Conservation (phyloP, 768 basidiomycete genomes). For the Rhodosporidiobolus odoratus region DNA sequence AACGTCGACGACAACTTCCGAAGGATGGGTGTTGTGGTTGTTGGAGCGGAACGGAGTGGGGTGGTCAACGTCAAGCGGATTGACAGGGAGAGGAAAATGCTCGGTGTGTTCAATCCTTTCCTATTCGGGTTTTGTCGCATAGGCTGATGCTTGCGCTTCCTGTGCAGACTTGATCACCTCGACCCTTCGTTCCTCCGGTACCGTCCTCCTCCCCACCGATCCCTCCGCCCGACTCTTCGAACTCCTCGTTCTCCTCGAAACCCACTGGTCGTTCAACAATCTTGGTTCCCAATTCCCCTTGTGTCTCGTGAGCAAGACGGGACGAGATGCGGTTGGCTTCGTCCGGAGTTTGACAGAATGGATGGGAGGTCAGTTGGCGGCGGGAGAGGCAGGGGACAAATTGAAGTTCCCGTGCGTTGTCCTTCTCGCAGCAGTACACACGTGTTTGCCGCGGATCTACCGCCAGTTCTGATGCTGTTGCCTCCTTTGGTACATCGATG, state of each 20-base stretch:
- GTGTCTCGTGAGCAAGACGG: slow-evolving; percentile 85
- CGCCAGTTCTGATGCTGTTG: background rate
- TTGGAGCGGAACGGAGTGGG: slow-evolving; percentile 77
- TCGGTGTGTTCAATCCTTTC: slow-evolving; percentile 53
- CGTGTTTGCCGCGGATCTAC: background rate
- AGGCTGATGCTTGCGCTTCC: no score
- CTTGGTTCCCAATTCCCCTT: slow-evolving; percentile 56
- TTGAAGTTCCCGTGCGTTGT: slow-evolving; percentile 75
- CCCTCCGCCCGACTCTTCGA: slow-evolving; percentile 91
- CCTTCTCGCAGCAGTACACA: background rate
- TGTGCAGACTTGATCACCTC: slow-evolving; percentile 82
- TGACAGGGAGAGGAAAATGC: slow-evolving; percentile 80
- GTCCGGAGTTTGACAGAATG: slow-evolving; percentile 98
- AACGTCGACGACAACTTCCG: slow-evolving; percentile 68
- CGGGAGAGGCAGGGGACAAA: slow-evolving; percentile 56
- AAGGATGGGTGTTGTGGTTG: slow-evolving; percentile 86
- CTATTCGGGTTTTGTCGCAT: no score
- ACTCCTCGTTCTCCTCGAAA: slow-evolving; percentile 88
- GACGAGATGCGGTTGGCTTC: slow-evolving; percentile 86
- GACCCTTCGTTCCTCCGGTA: slow-evolving; percentile 65
- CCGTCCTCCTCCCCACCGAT: slow-evolving; percentile 79
- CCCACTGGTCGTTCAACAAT: slow-evolving; percentile 78
- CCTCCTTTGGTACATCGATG: background rate
- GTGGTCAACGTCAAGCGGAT: slow-evolving; percentile 80
- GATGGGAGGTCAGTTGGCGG: slow-evolving; percentile 83